Evolutionary conservation across 1,284 basidiomycete species (phyloP), one percentile per base, ranked within the genome.

Genomic region (Malassezia furfur): DNA sequence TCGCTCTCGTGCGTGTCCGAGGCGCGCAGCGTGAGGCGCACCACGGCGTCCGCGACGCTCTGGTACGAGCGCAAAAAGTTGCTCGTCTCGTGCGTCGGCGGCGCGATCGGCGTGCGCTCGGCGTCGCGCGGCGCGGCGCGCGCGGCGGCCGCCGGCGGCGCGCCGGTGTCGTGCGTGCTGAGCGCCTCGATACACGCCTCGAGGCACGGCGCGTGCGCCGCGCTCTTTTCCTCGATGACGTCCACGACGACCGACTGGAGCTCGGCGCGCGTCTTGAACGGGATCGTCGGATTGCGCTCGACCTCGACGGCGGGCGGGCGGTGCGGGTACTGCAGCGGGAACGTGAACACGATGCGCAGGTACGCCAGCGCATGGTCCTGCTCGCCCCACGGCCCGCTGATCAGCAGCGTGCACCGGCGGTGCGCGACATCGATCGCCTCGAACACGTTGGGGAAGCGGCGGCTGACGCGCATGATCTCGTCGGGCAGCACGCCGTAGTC

Each of bases 301-400:
- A 74, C 62, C 15, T 74, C 66, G 50, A 67, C 68, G 11, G 59
- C 52, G 17, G 68, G 67, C 32, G 66, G 48, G 22, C 60, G 44
- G 34, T 46, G 50, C 2, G 72, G 72, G 41, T 74, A 74, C 19
- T 34, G 32, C 0, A 48, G n/a, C 2, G 72, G 69, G 39, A 70
- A 73, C 30, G 43, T 52, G 51, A 73, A 61, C 46, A 55, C 52
- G 46, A 73, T 59, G 11, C 72, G 68, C 35, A 74, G 22, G 48
- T 68, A 73, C 1, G 64, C 66, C 6, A 63, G 62, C 32, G 59
- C 56, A 40, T 67, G 70, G 1, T 63, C 64, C 10, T 67, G 64
- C 36, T 59, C 58, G 22, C 45, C 35, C 70, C 72, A 73, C 0
- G 70, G 72, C 0, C 72, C 72, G 45, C 71, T 70, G 44, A 71